These are phyloP conservation scores for Colletotrichum liaoningense DNA, from an alignment of 2,329 filamentous ascomycete species.

Conservation along the genomic window DNA sequence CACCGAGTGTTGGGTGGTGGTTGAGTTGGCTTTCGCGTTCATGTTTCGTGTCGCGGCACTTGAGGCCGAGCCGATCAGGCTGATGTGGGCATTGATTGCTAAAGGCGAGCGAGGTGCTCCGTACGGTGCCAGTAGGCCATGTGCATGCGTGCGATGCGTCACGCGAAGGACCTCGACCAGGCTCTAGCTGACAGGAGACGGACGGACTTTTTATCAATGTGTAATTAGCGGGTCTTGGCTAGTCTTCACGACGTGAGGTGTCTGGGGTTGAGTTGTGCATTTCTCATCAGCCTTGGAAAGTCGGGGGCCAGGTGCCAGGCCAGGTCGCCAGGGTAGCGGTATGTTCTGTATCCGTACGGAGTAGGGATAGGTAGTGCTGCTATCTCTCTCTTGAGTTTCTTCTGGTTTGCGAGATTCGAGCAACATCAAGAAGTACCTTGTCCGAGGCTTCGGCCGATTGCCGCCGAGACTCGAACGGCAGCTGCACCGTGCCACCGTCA, in stretches of 20 bases:
- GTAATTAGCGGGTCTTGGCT: conserved; percentile 16
- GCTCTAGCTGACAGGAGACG: conserved; percentile 7
- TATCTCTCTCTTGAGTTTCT: neutral
- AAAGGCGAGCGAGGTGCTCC: neutral
- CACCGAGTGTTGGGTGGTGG: neutral
- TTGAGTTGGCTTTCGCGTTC: conserved; percentile 21
- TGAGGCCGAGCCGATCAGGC: conserved; percentile 9
- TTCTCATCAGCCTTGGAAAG: conserved; percentile 1
- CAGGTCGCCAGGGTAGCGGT: neutral
- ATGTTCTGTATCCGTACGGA: no score
- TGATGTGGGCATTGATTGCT: neutral
- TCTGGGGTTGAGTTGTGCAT: neutral
- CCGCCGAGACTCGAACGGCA: neutral
- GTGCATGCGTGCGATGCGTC: conserved; percentile 11
- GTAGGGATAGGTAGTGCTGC: no score
- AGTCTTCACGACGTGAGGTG: conserved; percentile 1
- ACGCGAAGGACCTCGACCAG: neutral
- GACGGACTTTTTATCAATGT: conserved; percentile 22
- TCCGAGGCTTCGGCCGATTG: conserved; percentile 23
- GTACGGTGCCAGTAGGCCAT: neutral
- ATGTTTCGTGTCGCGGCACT: conserved; percentile 29
- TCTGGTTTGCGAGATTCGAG: neutral
- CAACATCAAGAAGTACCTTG: neutral
- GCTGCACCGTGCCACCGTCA: neutral
- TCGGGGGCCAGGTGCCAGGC: no score